Base-by-base conservation (phyloP, 306 rosid genomes). In the Lotus japonicus region DNA sequence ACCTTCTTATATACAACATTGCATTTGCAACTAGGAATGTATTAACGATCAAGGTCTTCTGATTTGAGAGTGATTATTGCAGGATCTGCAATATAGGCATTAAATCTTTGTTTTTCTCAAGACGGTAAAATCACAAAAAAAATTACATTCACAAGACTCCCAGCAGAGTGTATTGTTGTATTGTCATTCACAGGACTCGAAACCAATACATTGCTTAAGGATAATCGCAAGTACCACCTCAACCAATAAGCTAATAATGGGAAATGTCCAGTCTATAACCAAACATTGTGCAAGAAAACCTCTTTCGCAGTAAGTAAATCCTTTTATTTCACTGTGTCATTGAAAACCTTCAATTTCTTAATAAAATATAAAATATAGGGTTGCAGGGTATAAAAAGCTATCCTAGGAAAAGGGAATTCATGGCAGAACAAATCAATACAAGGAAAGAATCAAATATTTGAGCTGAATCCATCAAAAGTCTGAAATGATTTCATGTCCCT, bases 1-100 rank as follows among this genome's bases (percentile, higher is more conserved):
- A 71, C 82, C 78, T 72, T 66, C 26, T 66, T 70, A 72, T 66
- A 66, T 66, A 58, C 51, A 2, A 45, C 58, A 57, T 58, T 42
- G 52, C 63, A 78, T 26, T 58, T 28, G 58, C 58, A 26, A 45
- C 64, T 36, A 15, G 42, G 41, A 75, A 12, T 2, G 3, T 16
- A 8, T 19, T 56, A 13, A 7, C 12, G 19, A 16, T 49, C 19
- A 23, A 18, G 4, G 35, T 60, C 71, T 41, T 77, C 64, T 36
- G 57, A 49, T 5, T 23, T 63, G 33, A 35, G 48, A 39, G 56
- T 45, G 43, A 62, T 36, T 52, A 8, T 9, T 43, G 41, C 26
- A 72, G 57, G 31, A 60, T 58, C 61, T 61, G 71, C 67, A 73
- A 21, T 28, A 56, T 41, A n/a, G n/a, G 11, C 8, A 70, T 26